Evolutionary conservation across 257 asterid genomes (phyloP).

Genomic region (Forsythia viridissima): DNA sequence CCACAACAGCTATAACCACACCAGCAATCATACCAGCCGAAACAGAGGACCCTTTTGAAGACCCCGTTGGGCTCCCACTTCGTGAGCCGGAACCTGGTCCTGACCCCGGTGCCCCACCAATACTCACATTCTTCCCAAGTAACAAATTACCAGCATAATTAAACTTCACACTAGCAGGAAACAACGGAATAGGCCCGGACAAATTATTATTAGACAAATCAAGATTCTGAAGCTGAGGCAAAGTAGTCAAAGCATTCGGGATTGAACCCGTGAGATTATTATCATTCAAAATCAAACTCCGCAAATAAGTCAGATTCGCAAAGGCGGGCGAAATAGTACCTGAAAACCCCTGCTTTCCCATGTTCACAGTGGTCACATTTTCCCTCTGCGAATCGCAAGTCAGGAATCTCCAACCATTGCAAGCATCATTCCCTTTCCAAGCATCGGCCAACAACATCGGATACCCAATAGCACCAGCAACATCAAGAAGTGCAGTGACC

Average conservation of each 20-base stretch:
- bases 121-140: conserved; percentile 50
- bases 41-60: conserved; percentile 36
- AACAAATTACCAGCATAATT: conserved; percentile 45
- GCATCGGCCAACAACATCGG: conserved; percentile 70
- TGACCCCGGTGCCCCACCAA: conserved; percentile 30
- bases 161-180: conserved; percentile 51
- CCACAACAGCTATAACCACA: conserved; percentile 60
- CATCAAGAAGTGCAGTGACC: conserved; percentile 69
- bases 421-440: conserved; percentile 82
- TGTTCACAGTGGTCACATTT: conserved; percentile 60
- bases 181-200: conserved; percentile 58
- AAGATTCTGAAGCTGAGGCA: conserved; percentile 63
- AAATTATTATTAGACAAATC: conserved; percentile 84
- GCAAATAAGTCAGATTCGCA: conserved; percentile 66
- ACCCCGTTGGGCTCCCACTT: conserved; percentile 38
- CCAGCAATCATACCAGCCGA: conserved; percentile 81
- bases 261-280: conserved; percentile 71
- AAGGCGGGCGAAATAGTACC: conserved; percentile 80
- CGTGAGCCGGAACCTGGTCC: conserved; percentile 36
- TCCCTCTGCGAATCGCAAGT: conserved; percentile 61
- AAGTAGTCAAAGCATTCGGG: conserved; percentile 54
- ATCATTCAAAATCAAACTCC: conserved; percentile 66
- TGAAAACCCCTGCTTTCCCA: conserved; percentile 52
- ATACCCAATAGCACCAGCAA: conserved; percentile 73
- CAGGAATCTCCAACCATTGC: conserved; percentile 60